A percentile compares a stretch with the other conserved stretches of the same genome.
phyloP scores from a whole-genome alignment of 441 rosid species.

The Hypseocharis bilobata region DNA sequence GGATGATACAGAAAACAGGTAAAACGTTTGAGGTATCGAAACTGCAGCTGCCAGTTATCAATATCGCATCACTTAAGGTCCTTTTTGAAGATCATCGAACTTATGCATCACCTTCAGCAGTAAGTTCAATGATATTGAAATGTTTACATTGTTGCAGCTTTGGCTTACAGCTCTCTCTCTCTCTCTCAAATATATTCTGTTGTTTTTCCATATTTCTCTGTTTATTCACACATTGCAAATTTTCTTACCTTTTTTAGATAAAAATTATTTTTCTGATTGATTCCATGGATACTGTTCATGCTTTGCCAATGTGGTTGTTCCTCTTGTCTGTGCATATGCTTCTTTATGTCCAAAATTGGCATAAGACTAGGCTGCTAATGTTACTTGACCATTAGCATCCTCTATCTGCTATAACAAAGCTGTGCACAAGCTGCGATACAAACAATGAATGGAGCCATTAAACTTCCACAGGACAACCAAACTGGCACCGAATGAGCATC shows the following conservation, averaged over 20 bases:
- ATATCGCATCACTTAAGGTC: conserved; percentile 67
- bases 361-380: background rate
- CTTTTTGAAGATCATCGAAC: conserved; percentile 90
- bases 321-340: background rate
- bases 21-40: conserved; percentile 65
- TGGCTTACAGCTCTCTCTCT: conserved; percentile 3
- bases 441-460: no score
- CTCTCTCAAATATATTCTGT: background rate
- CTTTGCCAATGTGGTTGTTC: background rate
- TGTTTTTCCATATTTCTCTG: background rate
- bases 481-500: no score
- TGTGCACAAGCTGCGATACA: no score
- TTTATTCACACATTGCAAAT: conserved; percentile 2
- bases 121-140: conserved; percentile 39
- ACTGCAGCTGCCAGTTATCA: conserved; percentile 72
- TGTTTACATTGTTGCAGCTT: conserved; percentile 5
- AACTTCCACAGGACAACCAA: no score
- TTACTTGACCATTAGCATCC: background rate
- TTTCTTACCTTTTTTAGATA: background rate
- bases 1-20: conserved; percentile 66
- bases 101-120: conserved; percentile 71
- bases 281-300: no score
- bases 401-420: no score
- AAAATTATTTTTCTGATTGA: background rate
- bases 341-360: conserved; percentile 6